Evolutionary conservation across 2,329 filamentous ascomycete genomes (phyloP), one percentile per base, ranked within the genome.

Genomic region (Phialemonium atrogriseum): DNA sequence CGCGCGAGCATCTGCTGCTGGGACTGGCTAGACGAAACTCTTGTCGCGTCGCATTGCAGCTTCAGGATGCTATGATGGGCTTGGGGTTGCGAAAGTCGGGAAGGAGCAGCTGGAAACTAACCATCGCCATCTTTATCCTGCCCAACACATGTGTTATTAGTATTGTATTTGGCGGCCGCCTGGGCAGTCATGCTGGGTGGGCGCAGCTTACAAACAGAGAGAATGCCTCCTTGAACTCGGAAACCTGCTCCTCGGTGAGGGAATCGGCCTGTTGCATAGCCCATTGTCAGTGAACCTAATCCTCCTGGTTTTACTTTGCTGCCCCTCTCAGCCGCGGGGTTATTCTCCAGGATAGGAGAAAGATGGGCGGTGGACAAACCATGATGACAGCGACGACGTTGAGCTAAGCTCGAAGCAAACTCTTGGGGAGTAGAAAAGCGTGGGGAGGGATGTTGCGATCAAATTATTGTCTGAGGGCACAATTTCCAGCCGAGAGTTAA

Each of bases 221-320:
- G 71, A 98, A 98, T 34, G 91, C 91, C 73, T 98, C 91, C 84
- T 96, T 98, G 76, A 96, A 98, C 73, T 98, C 91, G 60, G 91
- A 96, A 62, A 98, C 91, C 77, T 98, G 91, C 72, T 98, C 91
- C 76, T 98, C 91, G 52, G 91, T 96, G 58, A 98, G 82, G 64
- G 89, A 89, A 63, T 98, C 91, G 62, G 89, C 89, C 89, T 96
- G 60, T 45, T 20, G 30, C 27, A 30, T 24, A 18, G 26, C 9
- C 28, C 21, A 14, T 23, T 15, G 45, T 51, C 41, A 51, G 40
- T 34, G 19, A 28, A 7, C 18, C 16, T 18, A 23, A 23, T 16
- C 17, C n/a, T 21, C 15, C 15, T 30, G 20, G 7, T 8, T 16
- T n/a, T n/a, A 13, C 7, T n/a, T 7, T 10, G 30, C 4, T 13